phyloP scores from a whole-genome alignment of 192 early-diverging fungal genomes.

The Coemansia javaensis region DNA sequence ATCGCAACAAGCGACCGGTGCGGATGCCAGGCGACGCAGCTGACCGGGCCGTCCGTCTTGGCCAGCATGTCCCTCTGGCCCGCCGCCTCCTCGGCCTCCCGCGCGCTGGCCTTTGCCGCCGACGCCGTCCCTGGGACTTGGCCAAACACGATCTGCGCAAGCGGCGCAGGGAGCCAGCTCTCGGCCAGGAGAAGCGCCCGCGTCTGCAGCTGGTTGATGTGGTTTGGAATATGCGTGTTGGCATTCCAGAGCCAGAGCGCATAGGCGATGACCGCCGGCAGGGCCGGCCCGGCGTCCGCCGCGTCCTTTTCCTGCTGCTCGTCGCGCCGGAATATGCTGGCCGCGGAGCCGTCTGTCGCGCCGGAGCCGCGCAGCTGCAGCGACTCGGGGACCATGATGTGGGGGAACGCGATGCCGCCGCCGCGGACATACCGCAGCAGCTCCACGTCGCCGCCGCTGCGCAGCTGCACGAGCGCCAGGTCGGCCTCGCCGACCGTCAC shows the following conservation, averaged over 20 bases:
- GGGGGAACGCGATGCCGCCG: slow-evolving; percentile 47
- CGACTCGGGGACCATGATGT: slow-evolving; percentile 49
- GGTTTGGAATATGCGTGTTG: slow-evolving; percentile 20
- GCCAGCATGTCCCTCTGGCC: slow-evolving; percentile 29
- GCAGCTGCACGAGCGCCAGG: slow-evolving; percentile 39
- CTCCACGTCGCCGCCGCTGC: slow-evolving; percentile 23
- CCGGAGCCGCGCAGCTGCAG: slow-evolving; percentile 17
- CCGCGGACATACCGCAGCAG: slow-evolving; percentile 38
- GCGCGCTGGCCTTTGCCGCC: slow-evolving; percentile 17
- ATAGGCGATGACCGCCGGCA: slow-evolving; percentile 6
- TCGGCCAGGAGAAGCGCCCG: slow-evolving; percentile 16
- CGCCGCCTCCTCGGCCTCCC: slow-evolving; percentile 18
- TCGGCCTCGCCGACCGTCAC: slow-evolving; percentile 47
- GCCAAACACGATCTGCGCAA: slow-evolving; percentile 22
- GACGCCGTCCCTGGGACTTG: slow-evolving; percentile 19
- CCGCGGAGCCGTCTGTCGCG: not conserved
- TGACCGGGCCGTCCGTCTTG: slow-evolving; percentile 45
- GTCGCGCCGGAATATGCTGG: not conserved
- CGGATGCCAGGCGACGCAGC: slow-evolving; percentile 72
- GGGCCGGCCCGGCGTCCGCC: not conserved
- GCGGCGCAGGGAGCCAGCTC: slow-evolving; percentile 30
- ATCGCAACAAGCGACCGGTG: slow-evolving; percentile 64
- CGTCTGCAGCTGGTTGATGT: slow-evolving; percentile 1
- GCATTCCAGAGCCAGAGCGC: slow-evolving; percentile 40
- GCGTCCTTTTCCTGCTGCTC: not conserved